Percentiles rank a stretch among this genome's conserved stretches.
Evolutionary conservation across 2,329 filamentous ascomycete species (phyloP).

Genomic region (Cladosporium halotolerans): DNA sequence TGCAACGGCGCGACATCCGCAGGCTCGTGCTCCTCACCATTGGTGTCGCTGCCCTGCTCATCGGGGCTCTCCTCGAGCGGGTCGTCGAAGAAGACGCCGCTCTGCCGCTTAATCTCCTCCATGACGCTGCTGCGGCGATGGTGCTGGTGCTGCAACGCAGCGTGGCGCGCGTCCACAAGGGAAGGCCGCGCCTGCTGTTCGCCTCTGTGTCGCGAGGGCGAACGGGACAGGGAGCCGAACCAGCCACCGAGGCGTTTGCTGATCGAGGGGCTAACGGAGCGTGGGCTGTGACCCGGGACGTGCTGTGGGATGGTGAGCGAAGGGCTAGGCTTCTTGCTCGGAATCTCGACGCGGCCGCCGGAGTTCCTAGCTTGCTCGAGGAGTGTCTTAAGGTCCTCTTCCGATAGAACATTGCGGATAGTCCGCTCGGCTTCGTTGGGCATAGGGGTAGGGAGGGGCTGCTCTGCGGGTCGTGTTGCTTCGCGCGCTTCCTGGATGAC

Average conservation of each 20-base stretch:
- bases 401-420: slow-evolving; percentile 36
- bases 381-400: slow-evolving; percentile 41
- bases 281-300: background rate
- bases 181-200: slow-evolving; percentile 2
- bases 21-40: slow-evolving; percentile 8
- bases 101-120: slow-evolving; percentile 41
- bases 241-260: slow-evolving; percentile 26
- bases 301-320: slow-evolving; percentile 1
- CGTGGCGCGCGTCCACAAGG: background rate
- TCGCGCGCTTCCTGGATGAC: slow-evolving; percentile 52
- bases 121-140: slow-evolving; percentile 31
- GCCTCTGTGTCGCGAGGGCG: slow-evolving; percentile 15
- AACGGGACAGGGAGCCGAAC: slow-evolving; percentile 19
- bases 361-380: slow-evolving; percentile 30
- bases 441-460: slow-evolving; percentile 26
- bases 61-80: slow-evolving; percentile 20
- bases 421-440: slow-evolving; percentile 12
- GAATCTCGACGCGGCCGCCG: slow-evolving; percentile 23
- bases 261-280: slow-evolving; percentile 24
- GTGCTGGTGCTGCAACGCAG: background rate
- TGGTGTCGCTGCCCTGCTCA: slow-evolving; percentile 12
- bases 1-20: slow-evolving; percentile 1
- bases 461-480: slow-evolving; percentile 31
- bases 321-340: background rate
- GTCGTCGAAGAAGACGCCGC: slow-evolving; percentile 43